phyloP scores from a whole-genome alignment of 768 basidiomycete genomes.

The Amanita pseudoporphyria region DNA sequence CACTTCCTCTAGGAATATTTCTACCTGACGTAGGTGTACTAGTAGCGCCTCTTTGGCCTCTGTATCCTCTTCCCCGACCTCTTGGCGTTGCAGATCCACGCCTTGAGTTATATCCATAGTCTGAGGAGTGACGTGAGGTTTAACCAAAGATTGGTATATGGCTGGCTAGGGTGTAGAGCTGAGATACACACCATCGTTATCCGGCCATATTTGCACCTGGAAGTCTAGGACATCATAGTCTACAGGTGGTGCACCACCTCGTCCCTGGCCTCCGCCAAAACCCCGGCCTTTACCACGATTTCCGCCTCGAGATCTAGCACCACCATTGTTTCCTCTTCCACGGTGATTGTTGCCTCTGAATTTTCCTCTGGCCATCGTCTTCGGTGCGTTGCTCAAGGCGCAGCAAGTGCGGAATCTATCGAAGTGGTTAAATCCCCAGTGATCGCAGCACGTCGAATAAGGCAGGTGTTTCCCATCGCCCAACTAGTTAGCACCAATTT shows the following conservation, averaged over 20 bases:
- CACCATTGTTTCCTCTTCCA: slow-evolving; percentile 14
- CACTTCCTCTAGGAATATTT: slow-evolving; percentile 3
- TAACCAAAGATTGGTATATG: background rate
- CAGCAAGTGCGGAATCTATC: no score
- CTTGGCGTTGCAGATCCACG: background rate
- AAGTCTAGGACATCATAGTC: slow-evolving; percentile 15
- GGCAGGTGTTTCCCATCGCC: no score
- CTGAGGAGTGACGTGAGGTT: background rate
- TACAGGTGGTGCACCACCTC: slow-evolving; percentile 9
- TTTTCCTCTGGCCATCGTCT: slow-evolving; percentile 4
- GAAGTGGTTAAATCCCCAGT: no score
- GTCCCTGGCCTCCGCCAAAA: slow-evolving; percentile 17
- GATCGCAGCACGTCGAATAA: no score
- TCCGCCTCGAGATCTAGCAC: background rate
- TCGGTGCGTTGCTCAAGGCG: no score
- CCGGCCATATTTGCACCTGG: slow-evolving; percentile 2
- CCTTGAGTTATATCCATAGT: background rate
- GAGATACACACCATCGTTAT: slow-evolving; percentile 17
- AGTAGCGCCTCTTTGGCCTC: background rate
- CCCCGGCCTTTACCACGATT: slow-evolving; percentile 17
- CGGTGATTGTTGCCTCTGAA: background rate
- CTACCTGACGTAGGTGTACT: background rate
- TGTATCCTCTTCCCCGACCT: slow-evolving; percentile 3
- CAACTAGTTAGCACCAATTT: no score
- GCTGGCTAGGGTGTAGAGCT: background rate